phyloP scores from a whole-genome alignment of 106 monocot species.

The Dendrobium officinale region DNA sequence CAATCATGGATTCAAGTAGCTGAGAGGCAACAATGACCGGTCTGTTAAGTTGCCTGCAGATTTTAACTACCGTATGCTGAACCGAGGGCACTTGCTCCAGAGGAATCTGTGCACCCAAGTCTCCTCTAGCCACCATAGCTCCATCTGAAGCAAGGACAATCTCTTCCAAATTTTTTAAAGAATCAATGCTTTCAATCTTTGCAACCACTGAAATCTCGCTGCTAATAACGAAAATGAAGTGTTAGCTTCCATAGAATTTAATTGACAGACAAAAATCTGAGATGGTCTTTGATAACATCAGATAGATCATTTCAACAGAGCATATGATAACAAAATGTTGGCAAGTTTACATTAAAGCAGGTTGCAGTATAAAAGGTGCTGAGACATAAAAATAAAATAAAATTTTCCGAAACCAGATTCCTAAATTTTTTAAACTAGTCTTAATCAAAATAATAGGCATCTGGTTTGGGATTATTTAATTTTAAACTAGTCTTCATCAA shows the following conservation, averaged over 20 bases:
- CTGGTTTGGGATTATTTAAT: no score
- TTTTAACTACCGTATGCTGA: conserved; percentile 71
- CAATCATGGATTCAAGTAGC: conserved; percentile 96
- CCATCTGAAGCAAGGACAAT: conserved; percentile 91
- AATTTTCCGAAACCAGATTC: neutral
- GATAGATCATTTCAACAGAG: neutral
- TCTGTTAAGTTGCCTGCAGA: conserved; percentile 90
- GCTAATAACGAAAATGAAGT: conserved; percentile 8
- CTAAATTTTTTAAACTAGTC: neutral
- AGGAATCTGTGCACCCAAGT: conserved; percentile 95
- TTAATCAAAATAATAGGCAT: no score
- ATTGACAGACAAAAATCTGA: neutral
- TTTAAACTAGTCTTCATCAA: neutral
- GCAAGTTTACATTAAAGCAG: neutral
- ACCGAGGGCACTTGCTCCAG: conserved; percentile 88
- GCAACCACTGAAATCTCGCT: conserved; percentile 90
- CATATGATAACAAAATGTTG: neutral
- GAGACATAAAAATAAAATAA: neutral
- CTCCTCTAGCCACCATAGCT: conserved; percentile 97
- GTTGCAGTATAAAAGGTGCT: neutral
- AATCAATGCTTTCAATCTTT: conserved; percentile 92
- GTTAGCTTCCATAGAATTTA: neutral
- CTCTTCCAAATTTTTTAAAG: conserved; percentile 84
- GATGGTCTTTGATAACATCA: neutral
- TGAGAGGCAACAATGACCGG: conserved; percentile 98